phyloP scores from a whole-genome alignment of 495 filamentous ascomycete species.

The Ramalina intermedia region DNA sequence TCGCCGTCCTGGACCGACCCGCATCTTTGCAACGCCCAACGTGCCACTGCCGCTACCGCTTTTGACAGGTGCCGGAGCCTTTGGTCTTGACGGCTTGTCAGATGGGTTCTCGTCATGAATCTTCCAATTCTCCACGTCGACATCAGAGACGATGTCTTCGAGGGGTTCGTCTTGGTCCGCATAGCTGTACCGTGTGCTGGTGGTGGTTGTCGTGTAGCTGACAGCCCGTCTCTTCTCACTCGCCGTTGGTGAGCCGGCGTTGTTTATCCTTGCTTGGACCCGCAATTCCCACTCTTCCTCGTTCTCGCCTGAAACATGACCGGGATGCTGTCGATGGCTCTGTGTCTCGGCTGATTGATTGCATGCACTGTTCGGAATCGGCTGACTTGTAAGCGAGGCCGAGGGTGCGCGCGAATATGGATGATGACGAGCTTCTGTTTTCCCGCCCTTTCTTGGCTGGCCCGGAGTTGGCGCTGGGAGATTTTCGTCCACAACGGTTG shows the following conservation, averaged over 20 bases:
- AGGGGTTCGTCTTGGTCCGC: conserved; percentile 22
- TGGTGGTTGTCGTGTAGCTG: conserved; percentile 45
- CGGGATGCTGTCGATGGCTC: conserved; percentile 22
- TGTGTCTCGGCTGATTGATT: conserved; percentile 25
- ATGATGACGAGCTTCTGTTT: conserved; percentile 42
- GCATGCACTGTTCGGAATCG: conserved; percentile 20
- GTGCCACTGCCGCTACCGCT: conserved; percentile 46
- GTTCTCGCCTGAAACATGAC: conserved; percentile 44
- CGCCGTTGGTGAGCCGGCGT: conserved; percentile 21
- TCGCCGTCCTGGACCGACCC: conserved; percentile 48
- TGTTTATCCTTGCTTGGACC: conserved; percentile 17
- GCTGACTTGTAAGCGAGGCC: conserved; percentile 25
- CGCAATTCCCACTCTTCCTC: conserved; percentile 50
- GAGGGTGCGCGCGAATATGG: conserved; percentile 32
- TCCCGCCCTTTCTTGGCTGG: conserved; percentile 78
- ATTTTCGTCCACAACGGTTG: conserved; percentile 49
- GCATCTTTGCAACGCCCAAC: conserved; percentile 58
- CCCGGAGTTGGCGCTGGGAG: conserved; percentile 91
- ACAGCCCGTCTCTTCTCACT: conserved; percentile 32
- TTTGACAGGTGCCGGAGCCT: conserved; percentile 47
- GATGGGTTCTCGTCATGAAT: conserved; percentile 35
- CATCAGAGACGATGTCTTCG: conserved; percentile 13
- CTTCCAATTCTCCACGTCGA: conserved; percentile 13
- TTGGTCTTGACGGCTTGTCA: conserved; percentile 40
- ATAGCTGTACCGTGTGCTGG: conserved; percentile 38